Base-by-base conservation (phyloP, 2,329 filamentous ascomycete genomes). In the Arthrobotrys entomopaga region DNA sequence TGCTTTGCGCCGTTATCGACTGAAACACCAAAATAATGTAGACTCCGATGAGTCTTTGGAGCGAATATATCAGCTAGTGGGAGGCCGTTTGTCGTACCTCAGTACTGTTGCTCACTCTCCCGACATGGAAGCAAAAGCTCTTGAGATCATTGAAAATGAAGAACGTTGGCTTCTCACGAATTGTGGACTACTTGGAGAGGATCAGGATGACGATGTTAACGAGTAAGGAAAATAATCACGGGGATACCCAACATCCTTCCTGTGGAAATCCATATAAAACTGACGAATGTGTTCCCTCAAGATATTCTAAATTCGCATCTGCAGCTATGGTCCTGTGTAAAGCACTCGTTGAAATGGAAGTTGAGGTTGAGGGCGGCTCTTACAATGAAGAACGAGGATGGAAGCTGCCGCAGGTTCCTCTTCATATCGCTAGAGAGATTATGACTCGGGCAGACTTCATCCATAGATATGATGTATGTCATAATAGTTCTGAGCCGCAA, bases 401-500 rank as follows among this genome's bases (percentile, higher is more conserved):
- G 88, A 91, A 91, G 38, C 86, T 98, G 2, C 93, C 95, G 0
- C 87, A 91, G 46, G 90, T 92, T 76, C 88, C 91, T 0, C 87
- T 97, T 65, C 92, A 96, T 80, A 86, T 90, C 77, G 92, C 93
- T 0, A 90, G 94, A 76, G 87, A 97, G 82, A 90, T 97, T 80
- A 97, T 97, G 94, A 98, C 95, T 13, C 87, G 95, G 61, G 90
- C 92, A 71, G 95, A 99, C 82, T 99, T 98, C 81, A 93, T 98
- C 79, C 89, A 95, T 77, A 86, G 89, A 73, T 93, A 98, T 80
- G 95, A 99, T 22, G 71, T 75, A 40, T 7, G 71, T 70, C 13
- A 11, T 20, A 50, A 8, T 34, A 34, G 29, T 10, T 34, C 29
- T 10, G 29, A 34, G 29, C 38, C 53, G 4, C n/a, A 24, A 57